A percentile compares a stretch with the other conserved stretches of the same genome.
These are phyloP conservation scores for Stachybotrys echinatus DNA, from an alignment of 2,329 filamentous ascomycete species.

Conservation along the genomic window DNA sequence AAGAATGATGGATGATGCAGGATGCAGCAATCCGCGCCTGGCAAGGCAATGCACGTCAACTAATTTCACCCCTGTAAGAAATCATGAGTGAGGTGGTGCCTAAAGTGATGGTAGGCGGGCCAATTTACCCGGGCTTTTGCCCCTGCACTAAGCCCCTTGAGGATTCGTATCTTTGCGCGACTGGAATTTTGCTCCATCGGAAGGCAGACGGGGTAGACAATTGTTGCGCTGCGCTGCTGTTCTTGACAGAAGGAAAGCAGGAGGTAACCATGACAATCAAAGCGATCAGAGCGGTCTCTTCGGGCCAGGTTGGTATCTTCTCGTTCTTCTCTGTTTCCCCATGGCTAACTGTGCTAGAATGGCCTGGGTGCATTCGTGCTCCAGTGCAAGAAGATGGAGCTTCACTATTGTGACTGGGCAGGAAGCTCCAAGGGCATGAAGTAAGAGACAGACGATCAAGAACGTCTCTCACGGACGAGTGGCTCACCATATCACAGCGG, in stretches of 20 bases:
- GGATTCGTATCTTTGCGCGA: constrained; percentile 11
- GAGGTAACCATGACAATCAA: constrained; percentile 47
- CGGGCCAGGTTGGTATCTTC: constrained; percentile 41
- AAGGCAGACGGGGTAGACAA: too few relatives aligned
- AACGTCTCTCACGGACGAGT: not conserved
- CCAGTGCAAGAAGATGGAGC: constrained; percentile 92
- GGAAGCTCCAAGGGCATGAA: constrained; percentile 95
- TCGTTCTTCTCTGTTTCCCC: too few relatives aligned
- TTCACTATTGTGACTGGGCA: constrained; percentile 96
- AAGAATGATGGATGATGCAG: too few relatives aligned
- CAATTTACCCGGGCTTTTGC: constrained; percentile 14
- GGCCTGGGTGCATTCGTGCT: constrained; percentile 95
- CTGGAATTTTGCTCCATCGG: constrained; percentile 4
- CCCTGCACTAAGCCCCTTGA: constrained; percentile 18
- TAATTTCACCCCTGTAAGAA: not conserved
- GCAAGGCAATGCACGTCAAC: too few relatives aligned
- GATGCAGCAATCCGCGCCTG: too few relatives aligned
- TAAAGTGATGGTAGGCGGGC: not conserved
- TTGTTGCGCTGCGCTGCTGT: too few relatives aligned
- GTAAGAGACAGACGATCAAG: constrained; percentile 40
- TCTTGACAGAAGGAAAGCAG: too few relatives aligned
- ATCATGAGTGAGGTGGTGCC: not conserved
- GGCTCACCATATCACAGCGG: constrained; percentile 44
- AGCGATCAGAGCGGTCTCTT: constrained; percentile 46
- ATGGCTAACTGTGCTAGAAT: constrained; percentile 57